Conservation (phyloP, 2,329 filamentous ascomycete genomes). For the Diplodia corticola region DNA sequence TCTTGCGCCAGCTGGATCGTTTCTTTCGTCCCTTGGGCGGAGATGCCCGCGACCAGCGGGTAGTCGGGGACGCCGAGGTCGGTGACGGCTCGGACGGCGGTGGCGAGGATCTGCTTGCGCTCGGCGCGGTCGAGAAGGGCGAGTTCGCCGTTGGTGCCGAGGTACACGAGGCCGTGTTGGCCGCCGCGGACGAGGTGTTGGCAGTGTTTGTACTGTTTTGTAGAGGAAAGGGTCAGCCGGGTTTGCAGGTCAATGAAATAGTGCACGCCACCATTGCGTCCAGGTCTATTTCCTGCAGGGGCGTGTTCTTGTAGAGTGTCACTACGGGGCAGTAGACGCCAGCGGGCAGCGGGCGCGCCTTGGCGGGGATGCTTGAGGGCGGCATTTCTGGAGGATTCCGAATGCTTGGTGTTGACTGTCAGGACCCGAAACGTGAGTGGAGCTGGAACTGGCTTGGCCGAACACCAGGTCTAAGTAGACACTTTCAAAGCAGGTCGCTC, state of each 20-base stretch:
- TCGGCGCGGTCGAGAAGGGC: conserved; percentile 46
- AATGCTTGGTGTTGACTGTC: neutral
- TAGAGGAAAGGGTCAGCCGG: neutral
- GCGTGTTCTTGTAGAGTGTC: conserved; percentile 47
- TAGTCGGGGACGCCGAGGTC: conserved; percentile 40
- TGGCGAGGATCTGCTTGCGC: conserved; percentile 45
- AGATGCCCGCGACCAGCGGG: conserved; percentile 50
- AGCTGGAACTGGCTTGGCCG: neutral
- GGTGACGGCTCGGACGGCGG: conserved; percentile 41
- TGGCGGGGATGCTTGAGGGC: conserved; percentile 33
- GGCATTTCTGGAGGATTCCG: neutral
- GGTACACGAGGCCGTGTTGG: conserved; percentile 50
- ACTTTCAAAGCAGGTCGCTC: neutral
- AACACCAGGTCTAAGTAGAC: neutral
- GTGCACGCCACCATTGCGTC: conserved; percentile 43
- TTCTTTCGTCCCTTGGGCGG: conserved; percentile 41
- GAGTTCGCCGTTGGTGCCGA: conserved; percentile 52
- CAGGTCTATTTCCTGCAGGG: conserved; percentile 46
- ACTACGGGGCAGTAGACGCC: conserved; percentile 53
- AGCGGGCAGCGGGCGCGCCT: conserved; percentile 38
- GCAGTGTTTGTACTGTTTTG: conserved; percentile 40
- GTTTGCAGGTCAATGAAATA: too few relatives aligned
- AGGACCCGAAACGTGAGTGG: neutral
- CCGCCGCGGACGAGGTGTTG: conserved; percentile 46
- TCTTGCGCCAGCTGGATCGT: conserved; percentile 41